A percentile compares a stretch with the other conserved stretches of the same genome.
Conservation (phyloP, 768 basidiomycete genomes). For the Xanthoconium stramineum region DNA sequence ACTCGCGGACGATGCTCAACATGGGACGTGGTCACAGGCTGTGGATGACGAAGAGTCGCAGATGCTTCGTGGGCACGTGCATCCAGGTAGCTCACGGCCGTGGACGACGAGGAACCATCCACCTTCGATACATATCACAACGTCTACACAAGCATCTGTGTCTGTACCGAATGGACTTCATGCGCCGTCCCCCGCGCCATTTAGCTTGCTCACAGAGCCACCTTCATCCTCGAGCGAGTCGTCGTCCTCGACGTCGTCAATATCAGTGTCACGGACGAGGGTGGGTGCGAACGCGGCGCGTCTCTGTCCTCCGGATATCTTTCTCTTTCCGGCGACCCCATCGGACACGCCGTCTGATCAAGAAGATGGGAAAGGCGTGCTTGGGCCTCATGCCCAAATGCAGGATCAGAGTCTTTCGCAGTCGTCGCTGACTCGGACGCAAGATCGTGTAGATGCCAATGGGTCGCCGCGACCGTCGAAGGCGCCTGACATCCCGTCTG, state of each 20-base stretch:
- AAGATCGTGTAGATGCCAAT: constrained; percentile 7
- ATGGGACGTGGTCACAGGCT: constrained; percentile 13
- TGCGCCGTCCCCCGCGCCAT: constrained; percentile 17
- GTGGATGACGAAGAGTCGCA: constrained; percentile 24
- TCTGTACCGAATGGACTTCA: background rate
- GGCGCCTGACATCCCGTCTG: constrained; percentile 12
- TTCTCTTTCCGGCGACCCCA: constrained; percentile 26
- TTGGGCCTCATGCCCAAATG: constrained; percentile 1
- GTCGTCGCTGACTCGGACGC: constrained; percentile 5
- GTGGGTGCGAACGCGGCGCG: background rate
- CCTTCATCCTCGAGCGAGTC: constrained; percentile 23
- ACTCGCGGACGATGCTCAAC: constrained; percentile 7
- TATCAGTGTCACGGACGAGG: background rate
- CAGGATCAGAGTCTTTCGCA: background rate
- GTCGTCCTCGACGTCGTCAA: constrained; percentile 13
- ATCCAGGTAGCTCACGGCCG: constrained; percentile 10
- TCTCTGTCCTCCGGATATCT: constrained; percentile 28
- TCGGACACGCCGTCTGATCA: constrained; percentile 19
- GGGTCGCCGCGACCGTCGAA: constrained; percentile 17
- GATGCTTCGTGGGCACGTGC: constrained; percentile 8
- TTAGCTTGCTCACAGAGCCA: constrained; percentile 27
- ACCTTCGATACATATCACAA: constrained; percentile 26
- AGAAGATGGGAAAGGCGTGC: background rate
- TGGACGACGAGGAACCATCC: constrained; percentile 17
- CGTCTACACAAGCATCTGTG: background rate